Evolutionary conservation across 192 early-diverging fungal genomes (phyloP).

Genomic region (Chytriomyces sp.): DNA sequence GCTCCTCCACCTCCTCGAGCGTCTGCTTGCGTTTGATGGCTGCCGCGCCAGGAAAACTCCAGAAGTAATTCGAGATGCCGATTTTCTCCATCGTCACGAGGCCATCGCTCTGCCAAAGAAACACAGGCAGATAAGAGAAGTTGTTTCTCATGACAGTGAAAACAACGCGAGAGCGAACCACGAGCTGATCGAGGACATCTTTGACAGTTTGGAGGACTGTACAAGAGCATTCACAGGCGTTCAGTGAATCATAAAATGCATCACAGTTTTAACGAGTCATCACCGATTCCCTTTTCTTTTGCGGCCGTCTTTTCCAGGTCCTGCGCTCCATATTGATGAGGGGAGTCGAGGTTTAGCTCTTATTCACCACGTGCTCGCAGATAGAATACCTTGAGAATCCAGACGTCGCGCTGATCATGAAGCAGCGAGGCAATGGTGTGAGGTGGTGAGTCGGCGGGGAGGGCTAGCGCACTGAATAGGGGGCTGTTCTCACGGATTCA

Average conservation of each 20-base stretch:
- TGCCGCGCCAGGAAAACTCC: slow-evolving; percentile 83
- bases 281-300: slow-evolving; percentile 81
- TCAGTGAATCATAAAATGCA: not conserved
- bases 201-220: slow-evolving; percentile 77
- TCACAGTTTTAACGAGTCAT: not conserved
- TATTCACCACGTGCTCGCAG: too few species aligned
- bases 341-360: too few species aligned
- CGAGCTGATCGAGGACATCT: slow-evolving; percentile 78
- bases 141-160: not conserved
- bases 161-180: too few species aligned
- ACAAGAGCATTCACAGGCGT: not conserved
- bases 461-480: not conserved
- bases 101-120: slow-evolving; percentile 60
- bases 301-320: slow-evolving; percentile 83
- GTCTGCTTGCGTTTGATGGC: slow-evolving; percentile 58
- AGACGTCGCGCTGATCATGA: slow-evolving; percentile 9
- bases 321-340: slow-evolving; percentile 13
- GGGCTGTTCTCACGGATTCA: slow-evolving; percentile 6
- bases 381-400: slow-evolving; percentile 10
- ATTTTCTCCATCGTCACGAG: slow-evolving; percentile 82
- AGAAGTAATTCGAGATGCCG: slow-evolving; percentile 87
- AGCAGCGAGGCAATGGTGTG: not conserved
- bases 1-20: slow-evolving; percentile 51
- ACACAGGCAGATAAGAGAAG: not conserved
- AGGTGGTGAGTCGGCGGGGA: not conserved